Evolutionary conservation across 2,329 filamentous ascomycete species (phyloP).

Genomic region (Trichoderma lentiforme): DNA sequence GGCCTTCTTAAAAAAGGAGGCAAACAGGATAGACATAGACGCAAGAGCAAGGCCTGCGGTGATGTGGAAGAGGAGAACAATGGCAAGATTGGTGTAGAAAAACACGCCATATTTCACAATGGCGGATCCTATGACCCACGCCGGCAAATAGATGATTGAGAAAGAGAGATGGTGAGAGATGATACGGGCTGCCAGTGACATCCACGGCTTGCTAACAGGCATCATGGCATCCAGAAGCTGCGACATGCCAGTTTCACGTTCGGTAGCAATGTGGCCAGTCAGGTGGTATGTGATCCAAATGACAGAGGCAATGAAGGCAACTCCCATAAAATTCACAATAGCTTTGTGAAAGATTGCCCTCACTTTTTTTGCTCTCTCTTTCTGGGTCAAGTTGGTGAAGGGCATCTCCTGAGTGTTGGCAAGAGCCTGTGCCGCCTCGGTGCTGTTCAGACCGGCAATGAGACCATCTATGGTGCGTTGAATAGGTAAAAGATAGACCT

Average conservation of each 20-base stretch:
- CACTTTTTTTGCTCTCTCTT: slow-evolving; percentile 64
- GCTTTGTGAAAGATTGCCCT: slow-evolving; percentile 65
- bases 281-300: slow-evolving; percentile 84
- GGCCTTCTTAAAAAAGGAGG: slow-evolving; percentile 79
- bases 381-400: slow-evolving; percentile 68
- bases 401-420: slow-evolving; percentile 59
- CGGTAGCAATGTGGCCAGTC: slow-evolving; percentile 78
- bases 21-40: slow-evolving; percentile 77
- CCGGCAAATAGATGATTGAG: slow-evolving; percentile 73
- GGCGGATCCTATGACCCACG: slow-evolving; percentile 74
- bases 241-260: slow-evolving; percentile 83
- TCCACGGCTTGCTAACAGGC: slow-evolving; percentile 69
- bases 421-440: slow-evolving; percentile 37
- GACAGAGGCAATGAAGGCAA: slow-evolving; percentile 75
- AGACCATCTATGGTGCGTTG: slow-evolving; percentile 74
- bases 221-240: slow-evolving; percentile 91
- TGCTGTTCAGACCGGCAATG: slow-evolving; percentile 57
- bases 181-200: slow-evolving; percentile 73
- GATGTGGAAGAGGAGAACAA: slow-evolving; percentile 72
- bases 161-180: slow-evolving; percentile 78
- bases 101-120: slow-evolving; percentile 65
- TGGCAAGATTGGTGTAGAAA: slow-evolving; percentile 56
- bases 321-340: slow-evolving; percentile 71
- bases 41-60: slow-evolving; percentile 72
- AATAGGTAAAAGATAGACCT: slow-evolving; percentile 75